Evolutionary conservation across 83 land plant genomes (phyloP).

Genomic region (Thuja plicata): DNA sequence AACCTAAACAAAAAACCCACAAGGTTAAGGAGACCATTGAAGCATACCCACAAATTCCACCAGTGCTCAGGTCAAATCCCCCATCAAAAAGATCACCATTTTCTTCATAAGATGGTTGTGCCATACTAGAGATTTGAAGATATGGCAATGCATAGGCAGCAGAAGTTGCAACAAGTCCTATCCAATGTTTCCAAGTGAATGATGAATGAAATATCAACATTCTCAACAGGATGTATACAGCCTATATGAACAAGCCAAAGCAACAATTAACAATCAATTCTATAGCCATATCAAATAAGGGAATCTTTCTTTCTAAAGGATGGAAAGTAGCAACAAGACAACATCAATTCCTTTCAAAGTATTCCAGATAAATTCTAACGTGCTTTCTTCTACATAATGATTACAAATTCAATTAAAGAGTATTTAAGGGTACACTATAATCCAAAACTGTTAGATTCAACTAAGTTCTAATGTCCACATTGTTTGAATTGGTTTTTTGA

Average conservation of each 20-base stretch:
- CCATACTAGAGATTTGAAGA: constrained; percentile 77
- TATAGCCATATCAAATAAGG: neutral
- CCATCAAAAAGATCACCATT: constrained; percentile 92
- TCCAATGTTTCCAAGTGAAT: constrained; percentile 87
- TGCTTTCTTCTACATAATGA: neutral
- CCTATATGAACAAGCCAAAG: constrained; percentile 31
- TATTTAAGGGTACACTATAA: neutral
- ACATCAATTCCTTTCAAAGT: neutral
- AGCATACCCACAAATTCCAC: constrained; percentile 85
- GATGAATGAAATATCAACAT: constrained; percentile 63
- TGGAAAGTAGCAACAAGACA: neutral
- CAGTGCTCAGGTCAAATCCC: constrained; percentile 91
- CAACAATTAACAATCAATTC: neutral
- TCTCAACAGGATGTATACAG: constrained; percentile 59
- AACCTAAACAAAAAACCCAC: neutral
- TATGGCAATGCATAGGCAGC: constrained; percentile 69
- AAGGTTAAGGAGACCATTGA: neutral
- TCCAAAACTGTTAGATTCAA: neutral
- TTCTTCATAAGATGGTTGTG: constrained; percentile 72
- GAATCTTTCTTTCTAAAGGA: neutral
- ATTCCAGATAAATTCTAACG: neutral
- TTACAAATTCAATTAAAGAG: neutral
- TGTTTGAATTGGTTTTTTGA: neutral
- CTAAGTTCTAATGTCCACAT: neutral
- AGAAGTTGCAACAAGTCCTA: constrained; percentile 68